Conservation (phyloP, 805 yeast genomes). For the Metschnikowia cubensis region DNA sequence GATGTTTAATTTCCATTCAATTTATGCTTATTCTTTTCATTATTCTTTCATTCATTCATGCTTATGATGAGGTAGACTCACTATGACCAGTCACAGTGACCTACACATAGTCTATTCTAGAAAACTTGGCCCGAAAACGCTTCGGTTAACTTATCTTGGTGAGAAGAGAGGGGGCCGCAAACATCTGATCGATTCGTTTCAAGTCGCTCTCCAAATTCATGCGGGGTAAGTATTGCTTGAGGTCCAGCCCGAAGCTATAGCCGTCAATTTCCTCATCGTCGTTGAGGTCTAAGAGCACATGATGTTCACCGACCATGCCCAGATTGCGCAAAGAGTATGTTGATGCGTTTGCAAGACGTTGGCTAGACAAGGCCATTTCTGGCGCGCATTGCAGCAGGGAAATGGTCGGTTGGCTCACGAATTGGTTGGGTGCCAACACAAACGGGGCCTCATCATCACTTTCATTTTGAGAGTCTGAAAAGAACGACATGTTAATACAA, state of each 20-base stretch:
- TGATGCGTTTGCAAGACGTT: neutral
- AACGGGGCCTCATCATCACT: neutral
- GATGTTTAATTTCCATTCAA: neutral
- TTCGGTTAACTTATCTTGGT: conserved; percentile 1
- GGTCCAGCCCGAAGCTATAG: conserved; percentile 14
- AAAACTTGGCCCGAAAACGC: neutral
- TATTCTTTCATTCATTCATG: neutral
- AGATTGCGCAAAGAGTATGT: neutral
- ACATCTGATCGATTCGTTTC: conserved; percentile 15
- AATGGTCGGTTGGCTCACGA: neutral
- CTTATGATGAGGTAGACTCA: neutral
- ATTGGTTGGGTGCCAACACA: neutral
- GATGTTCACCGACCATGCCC: neutral
- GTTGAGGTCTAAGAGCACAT: conserved; percentile 10
- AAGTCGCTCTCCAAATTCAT: conserved; percentile 16
- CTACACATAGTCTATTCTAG: neutral
- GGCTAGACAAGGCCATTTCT: neutral
- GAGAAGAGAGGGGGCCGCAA: conserved; percentile 4
- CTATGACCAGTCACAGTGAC: neutral
- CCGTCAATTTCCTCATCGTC: conserved; percentile 14
- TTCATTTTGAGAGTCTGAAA: conserved; percentile 8
- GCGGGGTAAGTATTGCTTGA: conserved; percentile 12
- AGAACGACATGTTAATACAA: conserved; percentile 11
- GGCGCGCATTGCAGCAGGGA: neutral
- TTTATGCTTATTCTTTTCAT: neutral